phyloP scores from a whole-genome alignment of 2,329 filamentous ascomycete species.

The Clarireedia homoeocarpa region DNA sequence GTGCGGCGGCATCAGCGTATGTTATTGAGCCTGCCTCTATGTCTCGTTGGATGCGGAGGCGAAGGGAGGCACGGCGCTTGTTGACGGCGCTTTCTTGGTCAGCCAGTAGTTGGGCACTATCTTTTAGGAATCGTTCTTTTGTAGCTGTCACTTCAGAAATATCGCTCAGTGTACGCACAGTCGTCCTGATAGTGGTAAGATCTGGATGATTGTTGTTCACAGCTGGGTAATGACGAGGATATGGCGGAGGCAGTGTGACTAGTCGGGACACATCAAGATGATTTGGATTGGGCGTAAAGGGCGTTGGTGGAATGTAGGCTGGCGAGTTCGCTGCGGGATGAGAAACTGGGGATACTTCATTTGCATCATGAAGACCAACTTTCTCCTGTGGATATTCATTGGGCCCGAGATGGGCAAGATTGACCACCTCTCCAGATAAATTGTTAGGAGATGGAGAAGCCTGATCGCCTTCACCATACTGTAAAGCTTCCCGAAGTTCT shows the following conservation, averaged over 20 bases:
- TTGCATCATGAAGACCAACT: constrained; percentile 42
- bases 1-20: constrained; percentile 74
- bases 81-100: constrained; percentile 43
- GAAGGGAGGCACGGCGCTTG: constrained; percentile 55
- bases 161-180: constrained; percentile 67
- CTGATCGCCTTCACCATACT: constrained; percentile 44
- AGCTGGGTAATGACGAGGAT: constrained; percentile 88
- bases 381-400: constrained; percentile 61
- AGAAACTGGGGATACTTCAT: constrained; percentile 23
- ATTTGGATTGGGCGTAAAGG: constrained; percentile 39
- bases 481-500: constrained; percentile 63
- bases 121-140: constrained; percentile 53
- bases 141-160: constrained; percentile 63
- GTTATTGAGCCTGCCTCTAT: constrained; percentile 71
- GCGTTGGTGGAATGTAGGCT: constrained; percentile 30
- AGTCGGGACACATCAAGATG: constrained; percentile 83
- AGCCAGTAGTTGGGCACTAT: constrained; percentile 49
- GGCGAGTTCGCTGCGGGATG: constrained; percentile 19
- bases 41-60: constrained; percentile 68
- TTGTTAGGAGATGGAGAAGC: constrained; percentile 11
- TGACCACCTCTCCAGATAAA: constrained; percentile 14
- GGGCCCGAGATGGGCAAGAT: constrained; percentile 24
- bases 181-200: constrained; percentile 66
- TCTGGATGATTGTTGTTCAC: constrained; percentile 95
- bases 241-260: constrained; percentile 87